These are phyloP conservation scores for Neurospora sp. DNA, from an alignment of 495 filamentous ascomycete genomes.

Conservation along the genomic window DNA sequence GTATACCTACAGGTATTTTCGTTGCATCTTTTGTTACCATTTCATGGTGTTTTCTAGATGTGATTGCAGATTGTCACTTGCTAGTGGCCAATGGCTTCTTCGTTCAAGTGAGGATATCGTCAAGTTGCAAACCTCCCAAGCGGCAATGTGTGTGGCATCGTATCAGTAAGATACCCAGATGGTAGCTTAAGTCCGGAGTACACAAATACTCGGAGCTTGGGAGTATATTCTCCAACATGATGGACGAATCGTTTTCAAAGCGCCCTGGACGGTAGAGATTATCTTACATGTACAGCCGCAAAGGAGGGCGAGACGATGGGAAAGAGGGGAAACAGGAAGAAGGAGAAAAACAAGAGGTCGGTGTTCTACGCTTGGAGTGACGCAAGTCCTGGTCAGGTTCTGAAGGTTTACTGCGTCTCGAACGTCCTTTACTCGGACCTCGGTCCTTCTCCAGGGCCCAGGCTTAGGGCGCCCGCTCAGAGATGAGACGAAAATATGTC, in stretches of 20 bases:
- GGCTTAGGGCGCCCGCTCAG: neutral
- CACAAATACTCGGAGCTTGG: neutral
- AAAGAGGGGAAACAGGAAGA: neutral
- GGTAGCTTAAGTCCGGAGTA: neutral
- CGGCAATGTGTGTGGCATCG: neutral
- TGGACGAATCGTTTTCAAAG: neutral
- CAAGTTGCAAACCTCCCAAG: neutral
- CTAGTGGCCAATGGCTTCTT: neutral
- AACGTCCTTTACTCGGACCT: neutral
- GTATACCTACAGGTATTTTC: neutral
- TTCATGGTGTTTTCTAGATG: neutral
- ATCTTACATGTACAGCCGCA: no score
- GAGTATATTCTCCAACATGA: neutral
- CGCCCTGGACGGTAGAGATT: neutral
- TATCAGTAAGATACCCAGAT: neutral
- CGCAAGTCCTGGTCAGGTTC: neutral
- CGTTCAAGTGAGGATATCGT: neutral
- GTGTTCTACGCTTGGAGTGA: neutral
- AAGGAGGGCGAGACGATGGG: no score
- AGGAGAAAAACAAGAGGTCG: neutral
- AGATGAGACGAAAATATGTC: neutral
- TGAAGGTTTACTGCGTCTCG: neutral
- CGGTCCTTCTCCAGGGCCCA: neutral
- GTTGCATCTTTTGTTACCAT: neutral
- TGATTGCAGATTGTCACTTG: neutral